phyloP scores from a whole-genome alignment of 306 rosid genomes.

The Carpinus fangiana region DNA sequence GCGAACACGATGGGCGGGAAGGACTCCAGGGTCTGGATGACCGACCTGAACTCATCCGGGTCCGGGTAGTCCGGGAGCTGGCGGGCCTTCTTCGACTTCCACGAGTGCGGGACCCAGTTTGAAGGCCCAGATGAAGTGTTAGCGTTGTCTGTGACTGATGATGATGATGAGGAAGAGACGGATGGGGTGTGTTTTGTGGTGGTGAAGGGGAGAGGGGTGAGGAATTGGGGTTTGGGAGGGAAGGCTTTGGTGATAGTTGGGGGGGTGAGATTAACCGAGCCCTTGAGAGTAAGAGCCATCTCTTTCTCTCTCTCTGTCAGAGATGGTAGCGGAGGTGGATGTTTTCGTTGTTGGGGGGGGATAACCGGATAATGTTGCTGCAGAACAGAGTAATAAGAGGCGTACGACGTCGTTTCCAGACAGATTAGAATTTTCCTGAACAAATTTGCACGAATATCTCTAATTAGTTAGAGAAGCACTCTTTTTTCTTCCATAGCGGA shows the following conservation, averaged over 20 bases:
- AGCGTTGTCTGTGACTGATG: not conserved
- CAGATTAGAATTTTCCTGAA: too few species aligned
- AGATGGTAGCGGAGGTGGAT: not conserved
- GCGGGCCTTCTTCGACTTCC: conserved; percentile 43
- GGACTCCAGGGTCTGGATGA: conserved; percentile 30
- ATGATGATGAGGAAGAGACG: not conserved
- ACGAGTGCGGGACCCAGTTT: conserved; percentile 40
- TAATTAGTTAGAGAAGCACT: too few species aligned
- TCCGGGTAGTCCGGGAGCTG: conserved; percentile 44
- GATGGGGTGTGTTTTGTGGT: conserved; percentile 5
- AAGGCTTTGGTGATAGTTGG: not conserved
- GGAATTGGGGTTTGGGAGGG: conserved; percentile 13
- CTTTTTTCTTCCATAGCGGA: too few species aligned
- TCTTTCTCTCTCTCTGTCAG: not conserved
- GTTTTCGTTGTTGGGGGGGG: too few species aligned
- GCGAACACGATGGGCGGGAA: conserved; percentile 49
- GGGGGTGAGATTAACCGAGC: conserved; percentile 11
- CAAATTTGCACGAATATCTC: too few species aligned
- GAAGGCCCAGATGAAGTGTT: not conserved
- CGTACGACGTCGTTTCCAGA: too few species aligned
- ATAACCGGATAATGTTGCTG: too few species aligned
- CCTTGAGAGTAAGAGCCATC: conserved; percentile 17
- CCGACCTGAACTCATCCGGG: conserved; percentile 34
- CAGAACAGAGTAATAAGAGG: too few species aligned
- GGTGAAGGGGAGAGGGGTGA: not conserved